A percentile compares a stretch with the other conserved stretches of the same genome.
phyloP scores from a whole-genome alignment of 495 filamentous ascomycete species.

The Alectoria sarmentosa region DNA sequence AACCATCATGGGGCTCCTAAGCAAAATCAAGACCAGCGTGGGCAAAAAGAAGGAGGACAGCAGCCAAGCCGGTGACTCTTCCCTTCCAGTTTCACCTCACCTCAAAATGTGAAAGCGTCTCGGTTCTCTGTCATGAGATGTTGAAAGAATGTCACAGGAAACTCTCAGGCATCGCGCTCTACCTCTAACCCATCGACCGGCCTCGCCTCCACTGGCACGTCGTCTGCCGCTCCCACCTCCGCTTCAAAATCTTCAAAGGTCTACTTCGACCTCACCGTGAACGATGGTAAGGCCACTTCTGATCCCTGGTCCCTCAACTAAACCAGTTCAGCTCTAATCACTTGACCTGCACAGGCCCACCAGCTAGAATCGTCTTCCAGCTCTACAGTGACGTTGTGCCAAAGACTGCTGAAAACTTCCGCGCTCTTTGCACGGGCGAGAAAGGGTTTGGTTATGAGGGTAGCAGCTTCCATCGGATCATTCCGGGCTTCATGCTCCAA shows the following conservation, averaged over 20 bases:
- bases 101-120: background rate
- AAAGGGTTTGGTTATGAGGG: slow-evolving; percentile 56
- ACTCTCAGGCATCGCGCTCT: background rate
- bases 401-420: slow-evolving; percentile 60
- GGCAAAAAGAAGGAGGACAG: background rate
- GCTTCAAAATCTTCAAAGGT: background rate
- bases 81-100: background rate
- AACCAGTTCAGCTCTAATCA: background rate
- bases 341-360: background rate
- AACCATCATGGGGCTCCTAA: background rate
- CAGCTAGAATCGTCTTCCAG: slow-evolving; percentile 10
- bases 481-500: slow-evolving; percentile 47
- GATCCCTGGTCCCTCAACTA: background rate
- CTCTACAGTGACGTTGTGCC: slow-evolving; percentile 7
- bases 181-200: background rate
- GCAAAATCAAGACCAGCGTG: slow-evolving; percentile 4
- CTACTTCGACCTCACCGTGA: slow-evolving; percentile 20
- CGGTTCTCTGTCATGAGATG: background rate
- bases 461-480: slow-evolving; percentile 29
- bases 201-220: slow-evolving; percentile 1
- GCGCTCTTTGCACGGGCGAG: slow-evolving; percentile 27
- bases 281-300: slow-evolving; percentile 6
- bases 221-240: background rate
- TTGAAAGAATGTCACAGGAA: background rate
- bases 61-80: background rate